Percentiles rank a stretch among this genome's conserved stretches.
Evolutionary conservation across 2,329 filamentous ascomycete species (phyloP).

Genomic region (Zymoseptoria crescenta): DNA sequence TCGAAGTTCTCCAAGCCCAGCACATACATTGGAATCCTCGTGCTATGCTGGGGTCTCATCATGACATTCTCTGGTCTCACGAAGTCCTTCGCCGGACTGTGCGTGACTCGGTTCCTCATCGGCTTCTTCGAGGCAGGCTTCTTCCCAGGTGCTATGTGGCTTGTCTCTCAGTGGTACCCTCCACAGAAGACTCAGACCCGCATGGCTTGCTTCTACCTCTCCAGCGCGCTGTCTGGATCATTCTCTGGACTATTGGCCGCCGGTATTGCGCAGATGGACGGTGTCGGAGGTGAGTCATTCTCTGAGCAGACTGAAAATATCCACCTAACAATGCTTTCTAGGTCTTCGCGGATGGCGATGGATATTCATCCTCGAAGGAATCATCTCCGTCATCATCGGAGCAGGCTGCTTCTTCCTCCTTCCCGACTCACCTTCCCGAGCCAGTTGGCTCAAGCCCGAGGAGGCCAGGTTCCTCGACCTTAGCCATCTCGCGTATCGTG

Average conservation of each 20-base stretch:
- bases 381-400: slow-evolving; percentile 48
- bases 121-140: slow-evolving; percentile 64
- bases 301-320: background rate
- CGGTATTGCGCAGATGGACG: slow-evolving; percentile 30
- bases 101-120: slow-evolving; percentile 74
- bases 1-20: slow-evolving; percentile 27
- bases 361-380: slow-evolving; percentile 41
- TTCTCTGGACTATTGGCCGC: slow-evolving; percentile 21
- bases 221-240: slow-evolving; percentile 15
- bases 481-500: slow-evolving; percentile 54
- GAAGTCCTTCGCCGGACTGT: slow-evolving; percentile 64
- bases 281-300: slow-evolving; percentile 29
- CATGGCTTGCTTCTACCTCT: slow-evolving; percentile 17
- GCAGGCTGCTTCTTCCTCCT: slow-evolving; percentile 45
- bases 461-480: slow-evolving; percentile 57
- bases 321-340: background rate
- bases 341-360: slow-evolving; percentile 8
- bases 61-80: slow-evolving; percentile 46
- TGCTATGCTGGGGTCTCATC: slow-evolving; percentile 16
- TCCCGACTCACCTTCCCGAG: slow-evolving; percentile 43
- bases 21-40: slow-evolving; percentile 21
- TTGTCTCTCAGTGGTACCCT: slow-evolving; percentile 20
- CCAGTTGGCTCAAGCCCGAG: slow-evolving; percentile 57
- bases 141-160: slow-evolving; percentile 35
- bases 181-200: slow-evolving; percentile 15